Conservation (phyloP, 2,329 filamentous ascomycete species). For the Hypoxylon sp. region DNA sequence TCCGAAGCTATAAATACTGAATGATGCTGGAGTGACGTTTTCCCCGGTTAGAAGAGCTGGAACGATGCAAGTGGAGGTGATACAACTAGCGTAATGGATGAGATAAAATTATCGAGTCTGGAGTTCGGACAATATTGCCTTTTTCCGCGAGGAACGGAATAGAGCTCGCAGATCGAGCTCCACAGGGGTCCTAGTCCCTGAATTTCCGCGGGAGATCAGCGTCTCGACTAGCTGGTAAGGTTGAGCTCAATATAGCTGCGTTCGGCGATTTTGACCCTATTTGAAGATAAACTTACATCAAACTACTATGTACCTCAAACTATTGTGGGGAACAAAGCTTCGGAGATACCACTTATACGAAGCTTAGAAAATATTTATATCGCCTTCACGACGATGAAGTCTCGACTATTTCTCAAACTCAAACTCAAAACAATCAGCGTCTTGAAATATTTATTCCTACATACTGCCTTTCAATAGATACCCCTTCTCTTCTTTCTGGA, state of each 20-base stretch:
- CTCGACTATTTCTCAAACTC: slow-evolving; percentile 1
- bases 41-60: not conserved
- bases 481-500: slow-evolving; percentile 5
- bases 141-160: slow-evolving; percentile 27
- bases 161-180: slow-evolving; percentile 18
- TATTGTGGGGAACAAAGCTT: slow-evolving; percentile 36
- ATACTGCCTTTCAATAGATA: slow-evolving; percentile 13
- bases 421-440: slow-evolving; percentile 3
- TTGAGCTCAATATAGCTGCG: slow-evolving; percentile 18
- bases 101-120: slow-evolving; percentile 4
- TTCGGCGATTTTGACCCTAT: slow-evolving; percentile 53
- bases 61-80: slow-evolving; percentile 7
- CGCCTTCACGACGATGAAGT: slow-evolving; percentile 23
- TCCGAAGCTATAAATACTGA: slow-evolving; percentile 27
- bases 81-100: slow-evolving; percentile 8
- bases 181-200: slow-evolving; percentile 27
- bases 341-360: slow-evolving; percentile 46
- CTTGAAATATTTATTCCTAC: slow-evolving; percentile 1
- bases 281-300: slow-evolving; percentile 22
- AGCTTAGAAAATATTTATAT: slow-evolving; percentile 32
- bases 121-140: slow-evolving; percentile 37
- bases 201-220: slow-evolving; percentile 32
- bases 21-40: slow-evolving; percentile 32
- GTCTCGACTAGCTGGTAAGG: slow-evolving; percentile 16
- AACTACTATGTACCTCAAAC: slow-evolving; percentile 11